These are phyloP conservation scores for Spinellus fusiger DNA, from an alignment of 192 early-diverging fungal genomes.

Conservation along the genomic window DNA sequence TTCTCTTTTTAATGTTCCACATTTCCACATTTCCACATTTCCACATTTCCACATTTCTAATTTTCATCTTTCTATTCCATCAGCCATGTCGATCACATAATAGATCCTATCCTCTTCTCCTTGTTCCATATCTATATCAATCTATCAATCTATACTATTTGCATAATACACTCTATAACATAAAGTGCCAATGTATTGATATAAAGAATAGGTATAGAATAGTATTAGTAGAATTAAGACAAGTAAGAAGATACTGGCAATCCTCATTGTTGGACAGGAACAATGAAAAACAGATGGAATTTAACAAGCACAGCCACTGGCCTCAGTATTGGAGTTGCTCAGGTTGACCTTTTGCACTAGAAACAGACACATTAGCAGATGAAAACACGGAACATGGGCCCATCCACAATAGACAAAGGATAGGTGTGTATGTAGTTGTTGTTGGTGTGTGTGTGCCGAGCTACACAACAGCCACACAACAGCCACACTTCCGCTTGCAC, in stretches of 20 bases:
- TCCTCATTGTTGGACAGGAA: no score
- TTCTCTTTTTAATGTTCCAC: neutral
- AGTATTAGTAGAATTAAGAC: neutral
- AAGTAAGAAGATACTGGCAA: no score
- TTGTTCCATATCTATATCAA: neutral
- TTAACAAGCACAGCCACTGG: constrained; percentile 30
- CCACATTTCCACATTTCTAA: no score
- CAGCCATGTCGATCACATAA: neutral
- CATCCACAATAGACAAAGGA: no score
- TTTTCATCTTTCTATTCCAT: no score
- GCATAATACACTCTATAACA: neutral
- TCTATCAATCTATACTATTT: neutral
- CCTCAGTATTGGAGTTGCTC: constrained; percentile 21
- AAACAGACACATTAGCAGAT: neutral
- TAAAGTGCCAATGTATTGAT: neutral
- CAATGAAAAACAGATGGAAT: neutral
- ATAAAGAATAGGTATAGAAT: neutral
- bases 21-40: no score
- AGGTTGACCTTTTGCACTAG: constrained; percentile 34
- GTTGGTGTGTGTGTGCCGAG: no score
- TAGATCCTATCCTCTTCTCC: neutral
- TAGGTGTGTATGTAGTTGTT: no score
- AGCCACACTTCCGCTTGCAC: no score
- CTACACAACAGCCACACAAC: no score
- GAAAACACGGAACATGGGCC: no score